Evolutionary conservation across 495 filamentous ascomycete species (phyloP).

Genomic region (Beverwykella pulmonaria): DNA sequence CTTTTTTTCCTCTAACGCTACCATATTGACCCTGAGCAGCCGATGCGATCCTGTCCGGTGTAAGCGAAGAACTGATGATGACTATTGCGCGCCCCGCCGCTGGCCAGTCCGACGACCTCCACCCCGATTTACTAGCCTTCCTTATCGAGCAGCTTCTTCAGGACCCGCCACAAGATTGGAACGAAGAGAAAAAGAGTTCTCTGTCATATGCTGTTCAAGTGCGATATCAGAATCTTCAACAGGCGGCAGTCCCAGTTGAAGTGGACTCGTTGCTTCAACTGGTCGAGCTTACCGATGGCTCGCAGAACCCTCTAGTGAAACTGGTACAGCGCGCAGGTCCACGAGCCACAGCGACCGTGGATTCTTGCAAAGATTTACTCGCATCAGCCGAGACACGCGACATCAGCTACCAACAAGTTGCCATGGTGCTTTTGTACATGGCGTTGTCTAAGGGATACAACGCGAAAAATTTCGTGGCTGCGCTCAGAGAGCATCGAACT

Average conservation of each 20-base stretch:
- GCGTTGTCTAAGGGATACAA: slow-evolving; percentile 74
- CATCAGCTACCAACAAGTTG: slow-evolving; percentile 79
- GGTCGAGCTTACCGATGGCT: slow-evolving; percentile 66
- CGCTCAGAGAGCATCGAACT: slow-evolving; percentile 58
- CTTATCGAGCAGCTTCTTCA: slow-evolving; percentile 81
- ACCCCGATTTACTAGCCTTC: slow-evolving; percentile 66
- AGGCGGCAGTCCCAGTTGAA: slow-evolving; percentile 66
- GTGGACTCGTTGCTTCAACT: slow-evolving; percentile 75
- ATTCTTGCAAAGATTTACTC: slow-evolving; percentile 64
- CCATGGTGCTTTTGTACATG: slow-evolving; percentile 80
- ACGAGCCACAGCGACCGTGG: slow-evolving; percentile 56
- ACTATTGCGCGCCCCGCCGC: slow-evolving; percentile 50
- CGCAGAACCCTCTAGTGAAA: slow-evolving; percentile 65
- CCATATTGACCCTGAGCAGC: slow-evolving; percentile 56
- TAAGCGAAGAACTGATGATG: slow-evolving; percentile 72
- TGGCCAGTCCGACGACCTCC: slow-evolving; percentile 59
- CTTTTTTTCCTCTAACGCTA: background rate
- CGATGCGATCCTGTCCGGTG: slow-evolving; percentile 78
- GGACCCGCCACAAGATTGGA: slow-evolving; percentile 79
- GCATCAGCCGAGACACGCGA: slow-evolving; percentile 66
- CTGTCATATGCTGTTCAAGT: slow-evolving; percentile 66
- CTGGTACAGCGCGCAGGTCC: slow-evolving; percentile 78
- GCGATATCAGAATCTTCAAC: slow-evolving; percentile 63
- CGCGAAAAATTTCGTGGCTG: slow-evolving; percentile 70
- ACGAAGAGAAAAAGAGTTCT: slow-evolving; percentile 69